phyloP scores from a whole-genome alignment of 2,329 filamentous ascomycete genomes.

The Fonsecaea erecta region DNA sequence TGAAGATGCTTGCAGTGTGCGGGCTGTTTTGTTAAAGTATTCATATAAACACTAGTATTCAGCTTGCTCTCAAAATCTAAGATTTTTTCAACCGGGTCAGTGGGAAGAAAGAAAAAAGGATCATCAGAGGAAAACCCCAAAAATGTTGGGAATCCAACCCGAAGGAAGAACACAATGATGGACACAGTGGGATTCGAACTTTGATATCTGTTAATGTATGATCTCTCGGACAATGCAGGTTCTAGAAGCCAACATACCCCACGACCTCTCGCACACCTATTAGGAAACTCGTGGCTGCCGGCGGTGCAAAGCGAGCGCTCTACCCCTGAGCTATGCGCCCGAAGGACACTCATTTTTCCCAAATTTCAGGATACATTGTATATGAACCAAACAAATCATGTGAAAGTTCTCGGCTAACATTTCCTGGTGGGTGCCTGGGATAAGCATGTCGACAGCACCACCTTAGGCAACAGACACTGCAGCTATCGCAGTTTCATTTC shows the following conservation, averaged over 20 bases:
- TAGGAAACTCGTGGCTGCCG: too few species aligned
- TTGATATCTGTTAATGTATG: too few species aligned
- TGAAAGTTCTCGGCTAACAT: too few species aligned
- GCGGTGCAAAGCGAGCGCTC: constrained; percentile 27
- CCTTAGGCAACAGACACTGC: too few species aligned
- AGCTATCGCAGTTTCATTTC: too few species aligned
- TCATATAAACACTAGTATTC: too few species aligned
- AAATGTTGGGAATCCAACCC: not conserved
- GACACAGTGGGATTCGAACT: constrained; percentile 23
- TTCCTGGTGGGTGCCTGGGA: too few species aligned
- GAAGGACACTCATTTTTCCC: not conserved
- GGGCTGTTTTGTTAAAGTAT: too few species aligned
- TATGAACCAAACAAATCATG: not conserved
- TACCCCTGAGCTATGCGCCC: constrained; percentile 26
- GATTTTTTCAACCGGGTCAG: not conserved
- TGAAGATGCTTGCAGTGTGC: not conserved
- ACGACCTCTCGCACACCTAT: constrained; percentile 19
- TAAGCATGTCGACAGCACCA: too few species aligned
- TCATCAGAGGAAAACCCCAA: not conserved
- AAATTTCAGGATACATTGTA: not conserved
- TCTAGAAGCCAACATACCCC: too few species aligned
- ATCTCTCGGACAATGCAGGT: too few species aligned
- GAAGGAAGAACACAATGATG: constrained; percentile 13
- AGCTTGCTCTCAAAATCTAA: too few species aligned
- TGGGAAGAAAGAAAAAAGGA: not conserved